Base-by-base conservation (phyloP, 2,329 filamentous ascomycete species). In the Diaporthe citrichinensis region DNA sequence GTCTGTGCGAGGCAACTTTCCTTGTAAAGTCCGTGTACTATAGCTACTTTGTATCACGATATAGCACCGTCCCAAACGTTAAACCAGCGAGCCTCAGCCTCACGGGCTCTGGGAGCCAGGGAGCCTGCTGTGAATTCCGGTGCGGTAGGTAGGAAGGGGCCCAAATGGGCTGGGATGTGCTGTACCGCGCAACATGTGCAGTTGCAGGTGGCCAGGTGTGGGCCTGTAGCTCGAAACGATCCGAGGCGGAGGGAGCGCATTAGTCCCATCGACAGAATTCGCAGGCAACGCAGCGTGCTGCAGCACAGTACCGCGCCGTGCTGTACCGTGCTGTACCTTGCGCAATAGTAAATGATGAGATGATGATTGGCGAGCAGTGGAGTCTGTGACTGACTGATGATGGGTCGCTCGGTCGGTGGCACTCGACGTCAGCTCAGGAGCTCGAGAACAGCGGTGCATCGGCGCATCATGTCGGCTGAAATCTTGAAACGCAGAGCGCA, bases 401-500 rank as follows among this genome's bases (percentile, higher is more conserved):
- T 39, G 59, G n/a, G 51, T 41, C 57, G 69, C 41, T 41, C 62
- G 41, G 55, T 61, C 46, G 62, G 28, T 51, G 25, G 71, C 46
- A n/a, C 57, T 51, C 57, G 57, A 59, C 57, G 58, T 65, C 31
- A 62, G 31, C 44, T 53, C 69, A 49, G 55, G 58, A 61, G 44
- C 34, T 49, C 44, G 58, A 51, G 57, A 46, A 61, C 65, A 23
- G 36, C 39, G 53, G 53, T 65, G 46, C 57, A 25, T 17, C 49
- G 73, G 68, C 59, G 73, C 67, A 65, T 65, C 67, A 72, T 62
- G 73, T 75, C 55, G 67, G 51, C 41, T 65, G 68, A 71, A 65
- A 58, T 65, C 68, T 65, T 75, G 73, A 75, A 75, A 75, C 73
- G 49, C 73, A 71, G 49, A 46, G 67, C 71, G 39, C 68, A 65